Conservation (phyloP, 108 stramenopile genomes). For the Cyclostephanos tholiformis region DNA sequence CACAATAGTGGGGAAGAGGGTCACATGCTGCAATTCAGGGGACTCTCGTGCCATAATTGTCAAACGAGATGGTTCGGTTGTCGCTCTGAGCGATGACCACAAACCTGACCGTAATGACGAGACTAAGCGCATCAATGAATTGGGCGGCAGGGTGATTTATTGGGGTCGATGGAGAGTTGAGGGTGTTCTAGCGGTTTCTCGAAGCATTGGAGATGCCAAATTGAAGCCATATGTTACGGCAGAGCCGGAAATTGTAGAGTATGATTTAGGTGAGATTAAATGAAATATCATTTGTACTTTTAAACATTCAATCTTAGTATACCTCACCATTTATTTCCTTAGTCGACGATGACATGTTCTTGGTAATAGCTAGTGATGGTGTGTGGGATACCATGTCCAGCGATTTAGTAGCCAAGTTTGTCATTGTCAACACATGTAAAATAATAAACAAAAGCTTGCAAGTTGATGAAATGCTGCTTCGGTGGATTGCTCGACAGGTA, state of each 20-base stretch:
- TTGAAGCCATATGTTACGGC: constrained; percentile 89
- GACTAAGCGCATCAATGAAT: constrained; percentile 80
- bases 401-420: constrained; percentile 84
- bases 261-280: constrained; percentile 57
- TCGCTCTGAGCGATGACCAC: constrained; percentile 87
- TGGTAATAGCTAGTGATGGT: constrained; percentile 85
- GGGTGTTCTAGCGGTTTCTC: constrained; percentile 93
- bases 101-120: constrained; percentile 93
- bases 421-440: constrained; percentile 82
- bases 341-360: constrained; percentile 86
- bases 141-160: constrained; percentile 92
- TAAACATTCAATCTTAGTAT: background rate
- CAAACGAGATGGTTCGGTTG: constrained; percentile 79
- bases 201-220: constrained; percentile 93
- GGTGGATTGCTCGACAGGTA: constrained; percentile 71
- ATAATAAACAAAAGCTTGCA: constrained; percentile 73
- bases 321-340: background rate
- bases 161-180: constrained; percentile 96
- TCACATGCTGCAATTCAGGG: constrained; percentile 95
- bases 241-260: constrained; percentile 81
- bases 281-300: background rate
- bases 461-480: constrained; percentile 77
- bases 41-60: constrained; percentile 94
- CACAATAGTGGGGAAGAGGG: constrained; percentile 72
- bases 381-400: constrained; percentile 90